These are phyloP conservation scores for Talaromyces marneffei DNA, from an alignment of 2,329 filamentous ascomycete genomes.

Conservation along the genomic window DNA sequence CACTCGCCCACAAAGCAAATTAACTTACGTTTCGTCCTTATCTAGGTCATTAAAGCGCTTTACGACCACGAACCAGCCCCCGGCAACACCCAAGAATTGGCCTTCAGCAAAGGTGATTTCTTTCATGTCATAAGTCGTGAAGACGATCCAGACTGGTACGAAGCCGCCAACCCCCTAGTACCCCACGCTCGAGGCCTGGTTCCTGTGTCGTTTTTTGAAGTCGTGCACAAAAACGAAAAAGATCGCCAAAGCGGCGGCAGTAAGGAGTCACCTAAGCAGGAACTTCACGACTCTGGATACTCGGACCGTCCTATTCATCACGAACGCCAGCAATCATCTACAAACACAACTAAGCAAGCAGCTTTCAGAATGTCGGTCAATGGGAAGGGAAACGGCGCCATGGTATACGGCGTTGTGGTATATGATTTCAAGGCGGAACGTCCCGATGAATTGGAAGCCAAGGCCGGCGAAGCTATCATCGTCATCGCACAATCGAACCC, in stretches of 20 bases:
- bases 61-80: conserved; percentile 83
- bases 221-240: conserved; percentile 84
- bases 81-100: conserved; percentile 64
- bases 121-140: conserved; percentile 96
- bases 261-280: conserved; percentile 44
- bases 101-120: conserved; percentile 92
- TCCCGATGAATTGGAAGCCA: conserved; percentile 92
- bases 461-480: conserved; percentile 92
- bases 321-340: conserved; percentile 28
- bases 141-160: conserved; percentile 94
- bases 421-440: conserved; percentile 95
- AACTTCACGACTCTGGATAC: conserved; percentile 90
- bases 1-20: not conserved
- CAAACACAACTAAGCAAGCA: conserved; percentile 28
- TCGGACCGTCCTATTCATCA: conserved; percentile 50
- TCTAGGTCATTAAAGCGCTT: conserved; percentile 88
- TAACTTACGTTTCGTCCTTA: conserved; percentile 3
- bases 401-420: conserved; percentile 95
- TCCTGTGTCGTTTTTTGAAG: conserved; percentile 89
- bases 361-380: conserved; percentile 41
- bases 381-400: conserved; percentile 61
- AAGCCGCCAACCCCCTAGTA: conserved; percentile 89
- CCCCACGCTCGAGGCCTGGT: conserved; percentile 82
- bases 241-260: conserved; percentile 81
- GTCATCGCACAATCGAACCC: conserved; percentile 98